These are phyloP conservation scores for Diutina pseudorugosa DNA, from an alignment of 1,139 yeast species.

Conservation along the genomic window DNA sequence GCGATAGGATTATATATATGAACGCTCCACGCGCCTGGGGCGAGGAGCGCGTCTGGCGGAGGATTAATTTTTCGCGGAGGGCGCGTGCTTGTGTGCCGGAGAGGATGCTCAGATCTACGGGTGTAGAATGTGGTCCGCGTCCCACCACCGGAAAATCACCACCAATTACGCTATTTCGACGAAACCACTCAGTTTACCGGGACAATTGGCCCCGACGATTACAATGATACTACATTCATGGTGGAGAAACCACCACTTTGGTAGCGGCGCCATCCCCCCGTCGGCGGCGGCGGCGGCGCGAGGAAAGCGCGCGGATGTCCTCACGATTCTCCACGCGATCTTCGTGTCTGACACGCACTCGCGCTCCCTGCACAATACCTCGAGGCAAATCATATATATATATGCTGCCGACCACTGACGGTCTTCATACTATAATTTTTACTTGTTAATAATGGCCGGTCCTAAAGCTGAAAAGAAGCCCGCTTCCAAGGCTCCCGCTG, in stretches of 20 bases:
- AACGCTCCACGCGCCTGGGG: background rate
- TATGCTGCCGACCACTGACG: background rate
- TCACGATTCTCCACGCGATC: background rate
- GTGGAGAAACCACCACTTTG: background rate
- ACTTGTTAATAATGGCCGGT: slow-evolving; percentile 53
- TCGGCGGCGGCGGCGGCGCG: background rate
- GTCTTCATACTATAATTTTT: background rate
- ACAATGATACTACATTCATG: background rate
- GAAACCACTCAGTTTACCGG: background rate
- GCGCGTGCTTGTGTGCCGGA: background rate
- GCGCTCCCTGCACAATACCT: background rate
- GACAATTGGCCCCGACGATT: background rate
- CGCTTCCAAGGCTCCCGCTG: slow-evolving; percentile 98
- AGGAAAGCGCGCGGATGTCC: background rate
- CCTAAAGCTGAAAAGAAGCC: slow-evolving; percentile 96
- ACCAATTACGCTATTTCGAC: background rate
- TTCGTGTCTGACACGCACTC: background rate
- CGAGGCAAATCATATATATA: background rate
- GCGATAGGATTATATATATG: background rate
- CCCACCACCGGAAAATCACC: no score
- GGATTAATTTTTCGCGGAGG: background rate
- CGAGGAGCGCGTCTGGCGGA: background rate
- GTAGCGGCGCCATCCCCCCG: background rate
- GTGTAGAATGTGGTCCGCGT: background rate
- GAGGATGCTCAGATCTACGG: background rate